These are phyloP conservation scores for Fusarium verticillioides DNA, from an alignment of 2,329 filamentous ascomycete species.

Conservation along the genomic window DNA sequence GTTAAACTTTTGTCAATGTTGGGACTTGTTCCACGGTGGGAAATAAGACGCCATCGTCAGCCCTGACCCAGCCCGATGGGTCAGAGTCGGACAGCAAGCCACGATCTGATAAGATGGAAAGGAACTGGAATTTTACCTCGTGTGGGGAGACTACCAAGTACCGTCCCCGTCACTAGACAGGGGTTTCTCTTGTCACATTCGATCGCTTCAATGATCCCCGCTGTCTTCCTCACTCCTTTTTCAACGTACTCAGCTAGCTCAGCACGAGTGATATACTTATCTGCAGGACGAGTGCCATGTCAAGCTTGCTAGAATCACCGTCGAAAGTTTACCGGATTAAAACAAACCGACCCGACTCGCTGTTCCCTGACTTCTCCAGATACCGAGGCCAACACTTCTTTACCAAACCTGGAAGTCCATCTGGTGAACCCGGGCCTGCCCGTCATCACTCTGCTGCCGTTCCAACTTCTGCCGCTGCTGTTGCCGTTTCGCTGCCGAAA, in stretches of 20 bases:
- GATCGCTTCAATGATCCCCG: slow-evolving; percentile 2
- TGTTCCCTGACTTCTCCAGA: slow-evolving; percentile 9
- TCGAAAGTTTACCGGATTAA: neutral
- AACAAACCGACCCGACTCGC: slow-evolving; percentile 5
- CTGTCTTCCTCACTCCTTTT: neutral
- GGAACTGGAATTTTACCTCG: slow-evolving; percentile 21
- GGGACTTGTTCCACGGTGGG: slow-evolving; percentile 9
- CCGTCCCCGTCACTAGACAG: slow-evolving; percentile 19
- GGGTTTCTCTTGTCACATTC: slow-evolving; percentile 25
- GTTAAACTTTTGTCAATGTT: neutral
- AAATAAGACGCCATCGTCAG: slow-evolving; percentile 7
- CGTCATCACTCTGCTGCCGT: slow-evolving; percentile 29
- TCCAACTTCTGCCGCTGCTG: slow-evolving; percentile 30
- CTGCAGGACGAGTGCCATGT: neutral
- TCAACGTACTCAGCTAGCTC: neutral
- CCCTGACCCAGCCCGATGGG: slow-evolving; percentile 34
- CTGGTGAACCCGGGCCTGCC: slow-evolving; percentile 38
- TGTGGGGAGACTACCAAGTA: slow-evolving; percentile 37
- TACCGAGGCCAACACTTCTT: slow-evolving; percentile 2
- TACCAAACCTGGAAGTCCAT: slow-evolving; percentile 45
- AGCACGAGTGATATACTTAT: slow-evolving; percentile 4
- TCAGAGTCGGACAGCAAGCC: slow-evolving; percentile 23
- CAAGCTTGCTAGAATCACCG: slow-evolving; percentile 7
- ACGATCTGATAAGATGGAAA: slow-evolving; percentile 47
- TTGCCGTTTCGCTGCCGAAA: slow-evolving; percentile 27